These are phyloP conservation scores for Tolypocladium ovalisporum DNA, from an alignment of 2,329 filamentous ascomycete species.

Conservation along the genomic window DNA sequence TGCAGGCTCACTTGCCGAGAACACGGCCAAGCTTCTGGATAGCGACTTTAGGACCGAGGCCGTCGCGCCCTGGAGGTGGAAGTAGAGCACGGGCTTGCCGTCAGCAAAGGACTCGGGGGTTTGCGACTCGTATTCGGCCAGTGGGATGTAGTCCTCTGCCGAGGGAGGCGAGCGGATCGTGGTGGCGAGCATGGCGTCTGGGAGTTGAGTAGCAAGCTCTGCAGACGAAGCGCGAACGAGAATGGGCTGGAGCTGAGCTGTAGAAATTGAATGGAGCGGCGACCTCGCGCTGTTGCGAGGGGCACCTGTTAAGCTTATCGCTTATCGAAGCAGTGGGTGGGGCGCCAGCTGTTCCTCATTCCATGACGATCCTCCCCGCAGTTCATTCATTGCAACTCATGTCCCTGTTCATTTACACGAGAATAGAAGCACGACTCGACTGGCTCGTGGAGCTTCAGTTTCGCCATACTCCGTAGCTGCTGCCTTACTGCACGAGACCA, in stretches of 20 bases:
- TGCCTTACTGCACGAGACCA: not conserved
- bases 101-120: constrained; percentile 64
- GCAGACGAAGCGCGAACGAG: not conserved
- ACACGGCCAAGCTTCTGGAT: constrained; percentile 42
- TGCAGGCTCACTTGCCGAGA: constrained; percentile 27
- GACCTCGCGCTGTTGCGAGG: not conserved
- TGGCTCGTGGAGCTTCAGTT: not conserved
- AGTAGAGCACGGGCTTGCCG: constrained; percentile 61
- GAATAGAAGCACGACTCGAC: not conserved
- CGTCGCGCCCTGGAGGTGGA: constrained; percentile 44
- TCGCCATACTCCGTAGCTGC: not conserved
- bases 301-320: constrained; percentile 2
- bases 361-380: not conserved
- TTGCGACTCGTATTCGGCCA: constrained; percentile 59
- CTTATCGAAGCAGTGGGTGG: constrained; percentile 5
- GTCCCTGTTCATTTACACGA: not conserved
- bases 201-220: not conserved
- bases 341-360: not conserved
- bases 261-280: not conserved
- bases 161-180: constrained; percentile 48
- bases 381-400: not conserved
- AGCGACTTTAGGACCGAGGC: constrained; percentile 47
- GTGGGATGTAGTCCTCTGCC: constrained; percentile 47
- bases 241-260: not conserved
- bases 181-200: constrained; percentile 29